These are phyloP conservation scores for Penicillium sp. DNA, from an alignment of 2,329 filamentous ascomycete species.

Conservation along the genomic window DNA sequence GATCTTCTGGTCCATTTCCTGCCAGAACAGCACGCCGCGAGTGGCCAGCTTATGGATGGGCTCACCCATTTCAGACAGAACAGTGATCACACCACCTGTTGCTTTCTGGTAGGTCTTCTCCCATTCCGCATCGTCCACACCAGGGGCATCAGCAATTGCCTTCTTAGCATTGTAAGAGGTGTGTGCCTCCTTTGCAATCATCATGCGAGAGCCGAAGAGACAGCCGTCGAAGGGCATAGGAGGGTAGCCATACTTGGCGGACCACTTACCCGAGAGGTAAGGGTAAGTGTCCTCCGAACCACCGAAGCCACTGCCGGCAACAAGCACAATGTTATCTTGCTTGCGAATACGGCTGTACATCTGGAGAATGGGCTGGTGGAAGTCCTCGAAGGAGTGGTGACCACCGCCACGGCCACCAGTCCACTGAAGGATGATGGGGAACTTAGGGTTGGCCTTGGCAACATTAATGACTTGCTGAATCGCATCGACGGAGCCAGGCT, in stretches of 20 bases:
- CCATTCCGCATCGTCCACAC: slow-evolving; percentile 79
- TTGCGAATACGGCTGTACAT: slow-evolving; percentile 89
- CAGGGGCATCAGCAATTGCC: slow-evolving; percentile 81
- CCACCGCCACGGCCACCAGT: slow-evolving; percentile 91
- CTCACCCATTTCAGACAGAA: slow-evolving; percentile 98
- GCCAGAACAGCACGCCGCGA: slow-evolving; percentile 93
- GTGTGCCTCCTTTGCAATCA: slow-evolving; percentile 89
- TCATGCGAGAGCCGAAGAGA: slow-evolving; percentile 87
- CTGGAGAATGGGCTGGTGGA: slow-evolving; percentile 84
- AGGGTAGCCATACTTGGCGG: slow-evolving; percentile 80
- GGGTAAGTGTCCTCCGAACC: slow-evolving; percentile 87
- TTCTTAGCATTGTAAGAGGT: slow-evolving; percentile 85
- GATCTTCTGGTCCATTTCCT: slow-evolving; percentile 98
- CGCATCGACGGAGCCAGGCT: slow-evolving; percentile 83
- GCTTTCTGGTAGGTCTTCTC: slow-evolving; percentile 90
- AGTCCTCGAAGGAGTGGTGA: slow-evolving; percentile 93
- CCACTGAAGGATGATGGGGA: slow-evolving; percentile 93
- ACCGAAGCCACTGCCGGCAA: slow-evolving; percentile 90
- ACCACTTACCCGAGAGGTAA: slow-evolving; percentile 86
- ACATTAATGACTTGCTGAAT: slow-evolving; percentile 91
- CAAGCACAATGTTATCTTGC: slow-evolving; percentile 79
- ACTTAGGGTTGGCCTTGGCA: slow-evolving; percentile 86
- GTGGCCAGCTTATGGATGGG: slow-evolving; percentile 99
- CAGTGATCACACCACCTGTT: slow-evolving; percentile 91
- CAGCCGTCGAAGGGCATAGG: slow-evolving; percentile 94